Evolutionary conservation across 345 rosid species (phyloP).

Genomic region (Murraya paniculata): DNA sequence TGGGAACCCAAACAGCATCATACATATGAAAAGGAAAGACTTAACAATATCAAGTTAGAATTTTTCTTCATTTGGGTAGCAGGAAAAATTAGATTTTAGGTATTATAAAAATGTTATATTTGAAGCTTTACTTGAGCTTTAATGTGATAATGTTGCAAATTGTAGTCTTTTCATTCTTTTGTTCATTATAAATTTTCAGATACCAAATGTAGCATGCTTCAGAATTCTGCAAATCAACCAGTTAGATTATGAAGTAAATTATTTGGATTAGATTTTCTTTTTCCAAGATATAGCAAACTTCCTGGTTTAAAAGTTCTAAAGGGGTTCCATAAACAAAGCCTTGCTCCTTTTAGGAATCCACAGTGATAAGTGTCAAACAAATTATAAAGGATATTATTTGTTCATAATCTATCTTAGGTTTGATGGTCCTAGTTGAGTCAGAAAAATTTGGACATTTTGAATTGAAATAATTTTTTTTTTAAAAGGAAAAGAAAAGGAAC

Average conservation of each 20-base stretch:
- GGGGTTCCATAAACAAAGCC: neutral
- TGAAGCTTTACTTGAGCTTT: neutral
- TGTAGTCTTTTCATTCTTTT: neutral
- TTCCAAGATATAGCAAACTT: neutral
- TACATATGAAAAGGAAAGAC: neutral
- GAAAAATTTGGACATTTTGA: neutral
- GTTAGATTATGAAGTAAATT: neutral
- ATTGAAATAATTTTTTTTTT: neutral
- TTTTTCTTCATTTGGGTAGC: neutral
- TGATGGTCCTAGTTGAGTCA: neutral
- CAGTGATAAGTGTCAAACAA: neutral
- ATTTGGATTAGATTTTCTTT: neutral
- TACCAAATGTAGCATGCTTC: neutral
- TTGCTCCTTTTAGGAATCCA: neutral
- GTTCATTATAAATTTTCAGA: neutral
- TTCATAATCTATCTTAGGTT: neutral
- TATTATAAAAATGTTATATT: neutral
- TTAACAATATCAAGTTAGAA: neutral
- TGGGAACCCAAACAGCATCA: neutral
- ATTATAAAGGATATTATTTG: neutral
- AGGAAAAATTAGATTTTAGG: neutral
- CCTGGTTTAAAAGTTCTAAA: neutral
- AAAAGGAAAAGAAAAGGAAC: neutral
- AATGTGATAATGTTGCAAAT: neutral
- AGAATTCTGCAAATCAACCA: neutral